These are phyloP conservation scores for Discostella stelligera DNA, from an alignment of 352 stramenopile species.

Conservation along the genomic window DNA sequence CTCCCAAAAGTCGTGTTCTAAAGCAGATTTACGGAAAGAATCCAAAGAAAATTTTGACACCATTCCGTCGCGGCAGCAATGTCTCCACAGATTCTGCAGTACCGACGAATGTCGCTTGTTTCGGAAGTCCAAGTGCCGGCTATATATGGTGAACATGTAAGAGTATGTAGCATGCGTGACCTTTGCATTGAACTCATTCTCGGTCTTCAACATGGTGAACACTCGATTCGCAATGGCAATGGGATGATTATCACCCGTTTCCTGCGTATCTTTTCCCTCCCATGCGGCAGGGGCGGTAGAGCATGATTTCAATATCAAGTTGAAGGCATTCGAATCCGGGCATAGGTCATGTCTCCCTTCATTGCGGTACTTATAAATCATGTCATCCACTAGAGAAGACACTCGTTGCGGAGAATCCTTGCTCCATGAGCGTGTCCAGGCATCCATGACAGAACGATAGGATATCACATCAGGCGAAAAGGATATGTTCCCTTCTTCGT, in stretches of 20 bases:
- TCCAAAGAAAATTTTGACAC: conserved; percentile 47
- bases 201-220: conserved; percentile 29
- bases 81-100: conserved; percentile 33
- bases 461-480: conserved; percentile 37
- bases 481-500: conserved; percentile 20
- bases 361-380: conserved; percentile 35
- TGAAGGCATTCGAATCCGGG: conserved; percentile 39
- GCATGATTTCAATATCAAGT: conserved; percentile 53
- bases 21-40: conserved; percentile 33
- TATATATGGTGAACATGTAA: conserved; percentile 47
- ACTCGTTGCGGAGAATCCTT: conserved; percentile 28
- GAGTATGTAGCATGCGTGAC: conserved; percentile 42
- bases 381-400: conserved; percentile 34
- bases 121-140: conserved; percentile 41
- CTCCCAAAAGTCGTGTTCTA: conserved; percentile 39
- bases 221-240: conserved; percentile 46
- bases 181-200: conserved; percentile 34
- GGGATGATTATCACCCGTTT: conserved; percentile 22
- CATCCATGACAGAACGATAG: conserved; percentile 41
- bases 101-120: conserved; percentile 37
- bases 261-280: conserved; percentile 7
- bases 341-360: conserved; percentile 33
- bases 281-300: conserved; percentile 23
- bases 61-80: conserved; percentile 40
- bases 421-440: conserved; percentile 31